phyloP scores from a whole-genome alignment of 2,329 filamentous ascomycete species.

The Verticillium dahliae region DNA sequence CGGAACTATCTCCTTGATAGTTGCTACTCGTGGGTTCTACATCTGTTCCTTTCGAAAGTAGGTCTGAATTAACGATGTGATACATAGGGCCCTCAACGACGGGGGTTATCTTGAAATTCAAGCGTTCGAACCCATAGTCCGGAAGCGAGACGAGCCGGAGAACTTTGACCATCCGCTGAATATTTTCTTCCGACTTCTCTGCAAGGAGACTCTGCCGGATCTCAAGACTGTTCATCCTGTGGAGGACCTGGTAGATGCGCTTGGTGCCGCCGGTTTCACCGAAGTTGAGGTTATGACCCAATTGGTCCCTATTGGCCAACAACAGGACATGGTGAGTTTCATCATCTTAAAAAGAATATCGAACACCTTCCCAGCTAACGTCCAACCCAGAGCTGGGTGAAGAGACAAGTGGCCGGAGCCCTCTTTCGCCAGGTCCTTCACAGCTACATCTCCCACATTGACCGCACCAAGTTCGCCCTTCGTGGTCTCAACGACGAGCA shows the following conservation, averaged over 20 bases:
- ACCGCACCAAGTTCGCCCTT: not conserved
- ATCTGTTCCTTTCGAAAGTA: too few relatives aligned
- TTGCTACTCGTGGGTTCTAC: not conserved
- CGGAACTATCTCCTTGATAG: not conserved
- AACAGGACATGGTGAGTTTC: not conserved
- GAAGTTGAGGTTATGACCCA: not conserved
- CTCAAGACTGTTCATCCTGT: not conserved
- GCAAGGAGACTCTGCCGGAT: not conserved
- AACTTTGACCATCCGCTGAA: not conserved
- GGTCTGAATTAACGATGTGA: too few relatives aligned
- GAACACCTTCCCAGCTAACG: not conserved
- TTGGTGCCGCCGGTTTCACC: not conserved
- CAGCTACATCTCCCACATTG: not conserved
- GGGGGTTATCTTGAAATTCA: not conserved
- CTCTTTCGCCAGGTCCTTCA: not conserved
- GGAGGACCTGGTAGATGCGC: not conserved
- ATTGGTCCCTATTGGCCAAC: not conserved
- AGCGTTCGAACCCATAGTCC: not conserved
- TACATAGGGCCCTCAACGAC: not conserved
- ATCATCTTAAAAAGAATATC: not conserved
- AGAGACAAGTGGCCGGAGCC: not conserved
- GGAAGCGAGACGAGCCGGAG: not conserved
- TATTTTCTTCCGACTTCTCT: not conserved
- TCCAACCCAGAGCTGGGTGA: not conserved
- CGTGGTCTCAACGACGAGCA: not conserved